Base-by-base conservation (phyloP, 148 eudicot genomes). In the Camellia lanceoleosa region DNA sequence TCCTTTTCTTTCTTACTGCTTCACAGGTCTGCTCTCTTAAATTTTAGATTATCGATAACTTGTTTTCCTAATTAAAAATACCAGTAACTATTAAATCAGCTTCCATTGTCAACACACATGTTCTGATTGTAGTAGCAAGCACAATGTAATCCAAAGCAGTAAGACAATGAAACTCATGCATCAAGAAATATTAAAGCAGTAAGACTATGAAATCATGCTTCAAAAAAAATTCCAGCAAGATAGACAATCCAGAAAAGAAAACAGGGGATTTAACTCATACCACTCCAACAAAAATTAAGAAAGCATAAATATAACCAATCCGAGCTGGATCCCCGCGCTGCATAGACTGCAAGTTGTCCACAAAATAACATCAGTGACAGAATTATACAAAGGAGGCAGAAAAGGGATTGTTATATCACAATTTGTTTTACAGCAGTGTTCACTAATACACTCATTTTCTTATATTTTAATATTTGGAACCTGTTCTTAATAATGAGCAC, bases 261-360 rank as follows among this genome's bases (percentile, higher is more conserved):
- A 73, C 9, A 16, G 67, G 62, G 38, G 61, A 77, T 58, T 87
- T 15, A 74, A 77, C 74, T 65, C 93, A 69, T 94, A 94, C 98
- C 97, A 94, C 97, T 85, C 98, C 98, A 83, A 90, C 84, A 81
- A 94, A 92, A 67, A 94, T 94, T 30, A 86, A 82, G 84, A 92
- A 91, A 49, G 98, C 98, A 84, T 92, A 92, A 63, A 92, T 77
- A 83, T 92, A 94, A 67, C 97, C 98, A 83, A 90, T 87, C 93
- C 92, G 91, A 79, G 97, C 91, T 75, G 98, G 98, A 78, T 90
- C 97, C 14, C 97, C 90, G 67, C 74, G 88, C 89, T 94, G 95
- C 98, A 94, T 92, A 18, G 98, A 94, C 98, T 94, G 93, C 85
- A 89, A 73, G 79, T 73, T 69, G 77, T n/a, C 5, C 44, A 78